Percentiles rank a stretch among this genome's conserved stretches.
Conservation (phyloP, 306 rosid species). For the Myrica gale region DNA sequence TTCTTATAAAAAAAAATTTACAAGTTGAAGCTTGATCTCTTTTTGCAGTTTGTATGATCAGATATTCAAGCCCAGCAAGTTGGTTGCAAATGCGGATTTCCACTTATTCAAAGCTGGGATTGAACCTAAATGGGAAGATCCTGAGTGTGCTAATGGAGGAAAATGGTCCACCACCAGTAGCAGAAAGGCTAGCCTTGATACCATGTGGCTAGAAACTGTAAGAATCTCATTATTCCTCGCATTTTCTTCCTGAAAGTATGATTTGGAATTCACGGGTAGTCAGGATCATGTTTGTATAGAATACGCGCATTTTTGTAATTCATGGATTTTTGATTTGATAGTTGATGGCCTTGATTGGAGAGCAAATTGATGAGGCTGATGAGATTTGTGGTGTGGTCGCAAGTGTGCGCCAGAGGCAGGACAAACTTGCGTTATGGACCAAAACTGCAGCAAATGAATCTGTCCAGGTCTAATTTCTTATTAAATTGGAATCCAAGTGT, state of each 20-base stretch:
- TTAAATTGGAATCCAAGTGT: neutral
- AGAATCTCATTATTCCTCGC: conserved; percentile 10
- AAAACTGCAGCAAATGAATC: conserved; percentile 93
- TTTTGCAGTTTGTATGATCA: conserved; percentile 70
- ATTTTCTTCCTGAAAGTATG: neutral
- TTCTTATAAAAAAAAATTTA: too few species aligned
- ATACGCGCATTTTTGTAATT: neutral
- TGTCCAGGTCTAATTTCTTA: conserved; percentile 62
- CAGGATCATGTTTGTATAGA: neutral
- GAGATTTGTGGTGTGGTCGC: conserved; percentile 96
- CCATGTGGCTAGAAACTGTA: conserved; percentile 98
- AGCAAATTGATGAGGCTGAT: conserved; percentile 85
- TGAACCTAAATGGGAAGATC: conserved; percentile 99
- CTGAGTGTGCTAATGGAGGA: conserved; percentile 94
- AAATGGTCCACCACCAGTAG: conserved; percentile 70
- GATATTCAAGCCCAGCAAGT: conserved; percentile 83
- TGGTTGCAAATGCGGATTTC: conserved; percentile 61
- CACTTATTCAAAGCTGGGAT: conserved; percentile 85
- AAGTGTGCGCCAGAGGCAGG: conserved; percentile 91
- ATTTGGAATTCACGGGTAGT: neutral
- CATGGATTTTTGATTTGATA: conserved; percentile 26
- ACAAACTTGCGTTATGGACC: conserved; percentile 89
- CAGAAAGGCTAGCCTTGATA: conserved; percentile 64
- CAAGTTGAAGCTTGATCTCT: neutral
- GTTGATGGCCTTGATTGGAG: conserved; percentile 97